A percentile compares a stretch with the other conserved stretches of the same genome.
These are phyloP conservation scores for Rehmannia glutinosa DNA, from an alignment of 257 asterid species.

Conservation along the genomic window DNA sequence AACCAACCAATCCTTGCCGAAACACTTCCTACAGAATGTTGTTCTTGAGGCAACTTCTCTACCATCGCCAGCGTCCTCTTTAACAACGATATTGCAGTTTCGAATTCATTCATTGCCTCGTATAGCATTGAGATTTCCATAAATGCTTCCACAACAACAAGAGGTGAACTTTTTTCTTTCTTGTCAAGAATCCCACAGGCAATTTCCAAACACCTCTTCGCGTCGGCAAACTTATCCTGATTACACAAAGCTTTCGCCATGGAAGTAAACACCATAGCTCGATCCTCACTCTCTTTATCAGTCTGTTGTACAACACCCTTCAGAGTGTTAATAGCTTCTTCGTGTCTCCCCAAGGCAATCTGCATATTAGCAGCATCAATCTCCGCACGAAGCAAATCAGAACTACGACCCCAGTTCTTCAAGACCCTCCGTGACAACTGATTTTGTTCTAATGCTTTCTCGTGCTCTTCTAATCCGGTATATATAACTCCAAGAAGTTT, in stretches of 20 bases:
- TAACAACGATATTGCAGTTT: conserved; percentile 64
- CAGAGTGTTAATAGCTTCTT: conserved; percentile 71
- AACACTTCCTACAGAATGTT: conserved; percentile 83
- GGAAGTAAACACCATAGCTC: conserved; percentile 71
- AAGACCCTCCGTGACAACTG: conserved; percentile 69
- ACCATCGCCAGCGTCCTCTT: conserved; percentile 57
- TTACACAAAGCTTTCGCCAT: conserved; percentile 80
- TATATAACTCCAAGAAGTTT: conserved; percentile 82
- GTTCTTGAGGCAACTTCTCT: conserved; percentile 85
- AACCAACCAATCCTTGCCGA: conserved; percentile 93
- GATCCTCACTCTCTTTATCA: conserved; percentile 72
- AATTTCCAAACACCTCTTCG: conserved; percentile 75
- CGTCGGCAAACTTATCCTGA: conserved; percentile 64
- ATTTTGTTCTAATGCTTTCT: conserved; percentile 82
- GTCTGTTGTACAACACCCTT: conserved; percentile 74
- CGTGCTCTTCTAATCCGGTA: conserved; percentile 80
- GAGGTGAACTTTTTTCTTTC: conserved; percentile 58
- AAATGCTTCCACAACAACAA: conserved; percentile 67
- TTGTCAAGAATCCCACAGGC: conserved; percentile 64
- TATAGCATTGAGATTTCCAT: conserved; percentile 74
- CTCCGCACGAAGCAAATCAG: conserved; percentile 86
- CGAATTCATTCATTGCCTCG: conserved; percentile 81
- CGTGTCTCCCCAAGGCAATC: conserved; percentile 72
- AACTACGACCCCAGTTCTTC: conserved; percentile 75
- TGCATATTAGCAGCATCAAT: conserved; percentile 94